phyloP scores from a whole-genome alignment of 345 rosid genomes.

The Salix brachista region DNA sequence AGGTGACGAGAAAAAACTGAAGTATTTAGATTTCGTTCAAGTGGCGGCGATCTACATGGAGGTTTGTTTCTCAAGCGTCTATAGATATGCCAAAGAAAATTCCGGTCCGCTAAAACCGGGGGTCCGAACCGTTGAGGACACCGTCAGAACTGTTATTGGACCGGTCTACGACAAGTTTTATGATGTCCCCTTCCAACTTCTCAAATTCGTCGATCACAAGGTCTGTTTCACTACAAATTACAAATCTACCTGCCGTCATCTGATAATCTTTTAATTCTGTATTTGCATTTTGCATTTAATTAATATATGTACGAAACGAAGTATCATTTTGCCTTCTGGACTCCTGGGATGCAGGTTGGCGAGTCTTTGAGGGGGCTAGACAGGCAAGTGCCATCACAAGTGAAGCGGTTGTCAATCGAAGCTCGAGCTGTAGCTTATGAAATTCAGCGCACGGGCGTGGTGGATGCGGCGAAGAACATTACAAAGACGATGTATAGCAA shows the following conservation, averaged over 20 bases:
- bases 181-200: slow-evolving; percentile 54
- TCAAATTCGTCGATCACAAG: slow-evolving; percentile 66
- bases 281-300: not conserved
- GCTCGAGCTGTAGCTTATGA: slow-evolving; percentile 58
- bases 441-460: slow-evolving; percentile 51
- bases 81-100: slow-evolving; percentile 67
- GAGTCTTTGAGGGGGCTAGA: slow-evolving; percentile 43
- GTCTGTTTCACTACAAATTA: slow-evolving; percentile 17
- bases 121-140: slow-evolving; percentile 57
- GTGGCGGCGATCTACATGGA: slow-evolving; percentile 38
- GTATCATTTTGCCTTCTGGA: not conserved
- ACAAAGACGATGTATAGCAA: slow-evolving; percentile 29
- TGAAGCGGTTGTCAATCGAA: slow-evolving; percentile 55
- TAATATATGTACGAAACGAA: not conserved
- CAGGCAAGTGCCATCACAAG: slow-evolving; percentile 49
- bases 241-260: not conserved
- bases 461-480: slow-evolving; percentile 42
- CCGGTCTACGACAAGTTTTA: slow-evolving; percentile 61
- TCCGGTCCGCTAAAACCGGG: slow-evolving; percentile 72
- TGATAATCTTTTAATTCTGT: not conserved
- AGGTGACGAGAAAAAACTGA: slow-evolving; percentile 38
- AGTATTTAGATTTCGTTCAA: slow-evolving; percentile 61
- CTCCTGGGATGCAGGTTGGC: slow-evolving; percentile 46
- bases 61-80: slow-evolving; percentile 43
- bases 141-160: slow-evolving; percentile 49